phyloP scores from a whole-genome alignment of 2,329 filamentous ascomycete genomes.

The Pyrenochaeta sp. region DNA sequence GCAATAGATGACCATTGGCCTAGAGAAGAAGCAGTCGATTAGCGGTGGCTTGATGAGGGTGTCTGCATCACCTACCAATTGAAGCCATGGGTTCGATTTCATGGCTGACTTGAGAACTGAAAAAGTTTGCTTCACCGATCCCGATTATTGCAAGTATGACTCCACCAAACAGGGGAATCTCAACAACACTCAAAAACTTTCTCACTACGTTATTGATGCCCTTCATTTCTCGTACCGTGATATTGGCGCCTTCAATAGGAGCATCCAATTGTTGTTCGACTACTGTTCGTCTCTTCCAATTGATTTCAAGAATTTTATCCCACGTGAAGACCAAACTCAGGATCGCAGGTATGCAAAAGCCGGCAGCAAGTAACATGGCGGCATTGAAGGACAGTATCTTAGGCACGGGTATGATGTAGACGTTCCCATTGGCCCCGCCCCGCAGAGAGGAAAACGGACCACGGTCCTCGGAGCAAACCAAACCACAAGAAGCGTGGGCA shows the following conservation, averaged over 20 bases:
- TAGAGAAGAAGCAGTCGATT: neutral
- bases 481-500: slow-evolving; percentile 53
- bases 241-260: slow-evolving; percentile 63
- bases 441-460: slow-evolving; percentile 67
- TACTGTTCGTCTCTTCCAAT: slow-evolving; percentile 62
- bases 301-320: slow-evolving; percentile 70
- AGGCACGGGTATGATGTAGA: slow-evolving; percentile 70
- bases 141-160: slow-evolving; percentile 68
- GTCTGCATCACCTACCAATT: slow-evolving; percentile 53
- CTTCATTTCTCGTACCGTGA: slow-evolving; percentile 61
- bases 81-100: slow-evolving; percentile 70
- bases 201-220: slow-evolving; percentile 49
- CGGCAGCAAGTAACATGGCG: slow-evolving; percentile 68
- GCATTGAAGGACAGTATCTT: slow-evolving; percentile 65
- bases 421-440: slow-evolving; percentile 64
- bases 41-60: neutral
- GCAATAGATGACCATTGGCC: slow-evolving; percentile 68
- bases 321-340: slow-evolving; percentile 69
- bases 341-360: slow-evolving; percentile 71
- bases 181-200: slow-evolving; percentile 54
- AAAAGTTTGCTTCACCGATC: slow-evolving; percentile 72
- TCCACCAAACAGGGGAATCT: slow-evolving; percentile 66
- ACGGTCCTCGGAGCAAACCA: slow-evolving; percentile 56
- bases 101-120: slow-evolving; percentile 63
- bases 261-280: slow-evolving; percentile 46